A percentile compares a stretch with the other conserved stretches of the same genome.
Evolutionary conservation across 331 rosid species (phyloP).

Genomic region (Malus hybrid): DNA sequence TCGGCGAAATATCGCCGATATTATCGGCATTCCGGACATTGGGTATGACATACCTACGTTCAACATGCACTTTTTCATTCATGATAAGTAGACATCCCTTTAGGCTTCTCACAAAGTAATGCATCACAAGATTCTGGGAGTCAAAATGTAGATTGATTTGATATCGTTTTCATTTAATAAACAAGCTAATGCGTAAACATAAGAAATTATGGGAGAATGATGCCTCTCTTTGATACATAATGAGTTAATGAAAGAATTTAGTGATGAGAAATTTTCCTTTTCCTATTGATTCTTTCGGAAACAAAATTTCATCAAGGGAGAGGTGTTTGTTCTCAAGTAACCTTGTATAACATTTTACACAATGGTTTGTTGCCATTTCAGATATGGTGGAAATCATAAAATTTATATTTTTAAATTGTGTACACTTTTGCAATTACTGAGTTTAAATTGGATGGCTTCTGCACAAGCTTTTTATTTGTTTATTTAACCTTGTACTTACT

Average conservation of each 20-base stretch:
- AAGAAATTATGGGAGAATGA: neutral
- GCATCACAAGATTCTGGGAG: no score
- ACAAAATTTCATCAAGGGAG: neutral
- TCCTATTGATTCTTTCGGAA: neutral
- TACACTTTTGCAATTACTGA: neutral
- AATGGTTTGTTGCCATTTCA: neutral
- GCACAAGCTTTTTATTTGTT: neutral
- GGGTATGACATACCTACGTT: no score
- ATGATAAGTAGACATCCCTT: no score
- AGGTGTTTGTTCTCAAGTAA: neutral
- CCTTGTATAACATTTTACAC: neutral
- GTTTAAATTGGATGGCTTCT: neutral
- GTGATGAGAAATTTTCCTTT: neutral
- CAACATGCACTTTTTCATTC: no score
- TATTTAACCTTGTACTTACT: conserved; percentile 14
- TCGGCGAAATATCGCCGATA: no score
- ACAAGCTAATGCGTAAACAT: neutral
- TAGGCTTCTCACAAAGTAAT: no score
- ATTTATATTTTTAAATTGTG: neutral
- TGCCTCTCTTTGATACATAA: neutral
- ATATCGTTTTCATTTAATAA: neutral
- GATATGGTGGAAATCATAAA: neutral
- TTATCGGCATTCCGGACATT: no score
- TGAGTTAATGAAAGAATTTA: neutral
- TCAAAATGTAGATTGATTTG: neutral